Evolutionary conservation across 352 stramenopile species (phyloP), one percentile per base, ranked within the genome.

Genomic region (Lagenidium sp.): DNA sequence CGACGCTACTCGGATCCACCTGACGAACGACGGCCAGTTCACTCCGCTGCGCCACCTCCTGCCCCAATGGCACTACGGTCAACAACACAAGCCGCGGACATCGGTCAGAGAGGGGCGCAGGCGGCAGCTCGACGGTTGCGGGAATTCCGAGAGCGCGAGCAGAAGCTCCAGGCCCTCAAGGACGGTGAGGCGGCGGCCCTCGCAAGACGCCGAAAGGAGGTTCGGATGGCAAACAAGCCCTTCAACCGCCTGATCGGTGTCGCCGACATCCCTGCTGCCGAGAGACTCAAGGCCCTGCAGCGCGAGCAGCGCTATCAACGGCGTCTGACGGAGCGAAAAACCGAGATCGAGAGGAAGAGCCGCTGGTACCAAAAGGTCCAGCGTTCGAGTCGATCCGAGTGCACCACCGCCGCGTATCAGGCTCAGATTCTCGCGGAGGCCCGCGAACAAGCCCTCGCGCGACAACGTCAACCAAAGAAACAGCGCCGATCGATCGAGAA

Each of bases 241-340:
- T 78, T 69, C 39, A 53, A 68, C 24, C 54, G 57, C 31, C 13
- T 42, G 15, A 53, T 83, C 13, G 73, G 67, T 3, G 53, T 83
- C 3, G 59, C 50, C 0, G 54, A 60, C 13, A 24, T 75, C 8
- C 55, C 67, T 7, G 37, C 60, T 2, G 41, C 69, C 20, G 46
- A 75, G 7, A 63, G 69, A 36, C 68, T 71, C 21, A 41, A 45
- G 6, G 41, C 59, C 56, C 47, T 20, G 50, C 1, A 38, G 23
- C 1, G 58, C 57, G 12, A 32, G 47, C n/a, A 41, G 20, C 1
- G 25, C 30, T 1, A 49, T 48, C 26, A 44, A 36, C 16, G 15
- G n/a, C 4, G 37, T 46, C 8, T 15, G 28, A 32, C 28, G 28
- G 28, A 8, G 28, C 28, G 28, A 8, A 32, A 32, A 32, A 32